phyloP scores from a whole-genome alignment of 345 rosid genomes.

The Pseudoturritis turrita region DNA sequence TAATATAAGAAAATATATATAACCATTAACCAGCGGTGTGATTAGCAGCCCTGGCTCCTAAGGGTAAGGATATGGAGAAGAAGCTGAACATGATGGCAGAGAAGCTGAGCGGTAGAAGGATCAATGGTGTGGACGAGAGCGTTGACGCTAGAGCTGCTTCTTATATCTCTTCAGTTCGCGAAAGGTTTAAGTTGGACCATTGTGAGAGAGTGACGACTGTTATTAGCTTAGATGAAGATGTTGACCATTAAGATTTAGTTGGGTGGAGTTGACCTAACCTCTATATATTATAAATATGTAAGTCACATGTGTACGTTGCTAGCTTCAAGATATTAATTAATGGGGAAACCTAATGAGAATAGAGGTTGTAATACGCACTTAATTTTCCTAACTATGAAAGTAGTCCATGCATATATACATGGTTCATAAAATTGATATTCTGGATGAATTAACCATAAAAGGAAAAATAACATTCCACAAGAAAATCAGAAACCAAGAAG shows the following conservation, averaged over 20 bases:
- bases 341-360: neutral
- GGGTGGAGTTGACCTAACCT: neutral
- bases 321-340: neutral
- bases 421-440: neutral
- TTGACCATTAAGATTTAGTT: neutral
- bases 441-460: neutral
- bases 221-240: conserved; percentile 22
- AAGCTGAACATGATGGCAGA: conserved; percentile 13
- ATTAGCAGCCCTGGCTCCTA: conserved; percentile 14
- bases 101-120: conserved; percentile 7
- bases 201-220: conserved; percentile 23
- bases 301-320: neutral
- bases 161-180: conserved; percentile 33
- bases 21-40: neutral
- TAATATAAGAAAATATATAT: neutral
- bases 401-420: neutral
- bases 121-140: conserved; percentile 20
- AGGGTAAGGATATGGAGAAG: conserved; percentile 13
- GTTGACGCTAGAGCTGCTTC: conserved; percentile 33
- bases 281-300: neutral
- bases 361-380: neutral
- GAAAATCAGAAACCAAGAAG: neutral
- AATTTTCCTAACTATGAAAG: neutral
- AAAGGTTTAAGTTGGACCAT: conserved; percentile 26
- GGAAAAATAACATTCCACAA: neutral